phyloP scores from a whole-genome alignment of 2,329 filamentous ascomycete genomes.

The Ophidiomyces ophidiicola region DNA sequence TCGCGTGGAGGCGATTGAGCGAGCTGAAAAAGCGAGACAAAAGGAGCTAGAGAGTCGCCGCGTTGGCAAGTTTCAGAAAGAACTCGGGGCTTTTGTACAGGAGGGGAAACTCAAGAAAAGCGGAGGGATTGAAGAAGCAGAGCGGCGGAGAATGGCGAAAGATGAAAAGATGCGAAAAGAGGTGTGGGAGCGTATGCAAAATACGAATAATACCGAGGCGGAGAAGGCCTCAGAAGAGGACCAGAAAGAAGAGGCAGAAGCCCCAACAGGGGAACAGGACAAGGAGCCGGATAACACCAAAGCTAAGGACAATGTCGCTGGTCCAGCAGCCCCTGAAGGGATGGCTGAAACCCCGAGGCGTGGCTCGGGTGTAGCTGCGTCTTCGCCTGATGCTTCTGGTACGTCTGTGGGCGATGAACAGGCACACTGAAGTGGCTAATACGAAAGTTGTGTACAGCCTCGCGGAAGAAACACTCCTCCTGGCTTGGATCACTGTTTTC shows the following conservation, averaged over 20 bases:
- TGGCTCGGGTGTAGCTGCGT: neutral
- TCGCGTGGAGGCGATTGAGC: slow-evolving; percentile 85
- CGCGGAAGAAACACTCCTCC: slow-evolving; percentile 16
- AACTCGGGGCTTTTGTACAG: slow-evolving; percentile 72
- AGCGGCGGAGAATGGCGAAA: slow-evolving; percentile 68
- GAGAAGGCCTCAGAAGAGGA: slow-evolving; percentile 22
- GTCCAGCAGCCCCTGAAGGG: neutral
- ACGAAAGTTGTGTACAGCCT: slow-evolving; percentile 10
- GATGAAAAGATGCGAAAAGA: slow-evolving; percentile 78
- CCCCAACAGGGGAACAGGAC: neutral
- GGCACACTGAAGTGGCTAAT: slow-evolving; percentile 1
- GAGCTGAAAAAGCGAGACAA: slow-evolving; percentile 83
- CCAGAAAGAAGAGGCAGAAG: slow-evolving; percentile 7
- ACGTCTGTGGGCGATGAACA: slow-evolving; percentile 12
- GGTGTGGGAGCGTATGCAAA: slow-evolving; percentile 46
- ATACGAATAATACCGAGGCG: slow-evolving; percentile 38
- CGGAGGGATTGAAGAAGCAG: slow-evolving; percentile 86
- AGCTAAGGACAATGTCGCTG: neutral
- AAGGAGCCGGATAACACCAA: neutral
- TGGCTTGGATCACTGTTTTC: slow-evolving; percentile 14
- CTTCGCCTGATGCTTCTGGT: slow-evolving; percentile 14
- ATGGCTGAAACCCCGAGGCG: neutral
- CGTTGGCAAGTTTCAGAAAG: slow-evolving; percentile 68
- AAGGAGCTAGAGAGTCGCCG: slow-evolving; percentile 70
- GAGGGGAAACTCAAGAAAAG: slow-evolving; percentile 92